phyloP scores from a whole-genome alignment of 164 flowering plant species.

The Cinnamomum micranthum region DNA sequence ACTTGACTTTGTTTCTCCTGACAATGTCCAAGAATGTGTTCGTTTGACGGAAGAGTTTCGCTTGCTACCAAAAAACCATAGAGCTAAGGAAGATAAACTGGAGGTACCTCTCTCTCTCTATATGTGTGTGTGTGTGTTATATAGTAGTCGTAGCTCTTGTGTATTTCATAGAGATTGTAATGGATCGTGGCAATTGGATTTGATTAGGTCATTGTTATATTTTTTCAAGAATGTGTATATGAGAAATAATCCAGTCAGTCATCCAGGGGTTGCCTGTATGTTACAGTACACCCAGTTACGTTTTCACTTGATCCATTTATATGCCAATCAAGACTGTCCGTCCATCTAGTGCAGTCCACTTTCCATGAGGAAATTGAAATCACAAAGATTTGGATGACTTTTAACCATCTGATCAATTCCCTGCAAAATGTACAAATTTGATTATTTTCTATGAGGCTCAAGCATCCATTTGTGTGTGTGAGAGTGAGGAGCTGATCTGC shows the following conservation, averaged over 20 bases:
- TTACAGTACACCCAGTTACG: no score
- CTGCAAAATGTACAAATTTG: background rate
- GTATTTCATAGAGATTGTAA: no score
- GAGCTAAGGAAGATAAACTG: conserved; percentile 47
- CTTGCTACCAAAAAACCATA: conserved; percentile 39
- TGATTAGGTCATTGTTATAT: no score
- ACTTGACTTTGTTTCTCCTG: conserved; percentile 51
- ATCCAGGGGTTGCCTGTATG: no score
- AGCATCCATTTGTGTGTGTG: background rate
- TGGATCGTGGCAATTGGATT: no score
- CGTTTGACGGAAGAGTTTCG: conserved; percentile 45
- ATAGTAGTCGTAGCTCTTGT: no score
- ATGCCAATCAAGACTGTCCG: background rate
- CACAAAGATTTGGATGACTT: background rate
- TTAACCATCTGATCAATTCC: background rate
- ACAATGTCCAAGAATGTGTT: conserved; percentile 42
- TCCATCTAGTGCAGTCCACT: background rate
- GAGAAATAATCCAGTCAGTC: no score
- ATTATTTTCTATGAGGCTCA: background rate
- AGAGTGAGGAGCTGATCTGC: background rate
- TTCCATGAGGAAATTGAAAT: background rate
- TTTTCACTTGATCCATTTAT: background rate
- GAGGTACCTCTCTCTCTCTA: conserved; percentile 26
- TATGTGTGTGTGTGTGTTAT: no score
- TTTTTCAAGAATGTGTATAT: no score